Percentiles rank a stretch among this genome's conserved stretches.
These are phyloP conservation scores for Amanita brunnescens DNA, from an alignment of 768 basidiomycete species.

Conservation along the genomic window DNA sequence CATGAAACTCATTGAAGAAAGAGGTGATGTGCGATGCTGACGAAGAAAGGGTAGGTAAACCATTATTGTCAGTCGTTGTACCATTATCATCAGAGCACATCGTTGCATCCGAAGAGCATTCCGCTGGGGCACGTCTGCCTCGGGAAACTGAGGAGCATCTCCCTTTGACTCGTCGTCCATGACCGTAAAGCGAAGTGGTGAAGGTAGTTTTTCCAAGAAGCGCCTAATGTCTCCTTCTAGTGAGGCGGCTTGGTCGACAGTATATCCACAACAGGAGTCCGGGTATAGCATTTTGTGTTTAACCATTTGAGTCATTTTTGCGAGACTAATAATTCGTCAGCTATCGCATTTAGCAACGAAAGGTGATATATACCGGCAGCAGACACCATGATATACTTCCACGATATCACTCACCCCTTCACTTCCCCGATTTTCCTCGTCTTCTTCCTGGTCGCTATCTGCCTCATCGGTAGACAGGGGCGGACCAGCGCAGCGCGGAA, in stretches of 20 bases:
- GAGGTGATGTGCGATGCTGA: neutral
- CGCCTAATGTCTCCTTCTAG: constrained; percentile 48
- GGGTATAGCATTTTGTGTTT: constrained; percentile 40
- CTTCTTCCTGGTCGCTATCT: constrained; percentile 9
- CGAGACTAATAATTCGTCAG: constrained; percentile 34
- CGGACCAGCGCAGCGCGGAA: constrained; percentile 40
- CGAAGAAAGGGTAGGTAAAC: constrained; percentile 62
- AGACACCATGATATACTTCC: constrained; percentile 25
- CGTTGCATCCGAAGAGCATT: constrained; percentile 26
- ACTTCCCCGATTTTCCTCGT: constrained; percentile 9
- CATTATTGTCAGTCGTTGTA: constrained; percentile 53
- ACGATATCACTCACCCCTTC: constrained; percentile 29
- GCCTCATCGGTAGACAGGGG: constrained; percentile 8
- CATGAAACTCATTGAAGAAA: neutral
- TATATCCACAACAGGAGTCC: constrained; percentile 34
- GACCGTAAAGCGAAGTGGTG: constrained; percentile 31
- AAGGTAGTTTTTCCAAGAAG: constrained; percentile 47
- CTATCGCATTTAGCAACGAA: neutral
- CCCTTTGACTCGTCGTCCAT: neutral
- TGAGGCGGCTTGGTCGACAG: constrained; percentile 52
- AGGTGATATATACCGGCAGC: constrained; percentile 46
- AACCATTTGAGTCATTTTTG: constrained; percentile 53
- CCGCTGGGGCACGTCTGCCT: neutral
- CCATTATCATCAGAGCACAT: constrained; percentile 52
- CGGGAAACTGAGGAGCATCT: neutral